Evolutionary conservation across 2,329 filamentous ascomycete species (phyloP), one percentile per base, ranked within the genome.

Genomic region (Penicillium sp.): DNA sequence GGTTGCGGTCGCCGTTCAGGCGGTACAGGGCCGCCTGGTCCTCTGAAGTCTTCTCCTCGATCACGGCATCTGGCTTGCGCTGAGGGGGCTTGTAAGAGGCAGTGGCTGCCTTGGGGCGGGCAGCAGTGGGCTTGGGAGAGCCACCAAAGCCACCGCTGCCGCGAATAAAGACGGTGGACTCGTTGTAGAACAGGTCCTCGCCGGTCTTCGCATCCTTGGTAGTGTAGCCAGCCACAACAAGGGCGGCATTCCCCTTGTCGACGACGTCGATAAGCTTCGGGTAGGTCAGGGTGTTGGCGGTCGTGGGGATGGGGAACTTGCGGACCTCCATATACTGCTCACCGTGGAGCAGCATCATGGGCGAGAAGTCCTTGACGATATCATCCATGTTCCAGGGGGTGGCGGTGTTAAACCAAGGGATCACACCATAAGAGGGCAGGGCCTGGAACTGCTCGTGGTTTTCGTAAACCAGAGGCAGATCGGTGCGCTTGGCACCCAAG

Each of bases 321-420:
- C 84, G 82, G 60, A 98, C 79, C 71, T 98, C 93, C 50, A 98
- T 87, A 72, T 90, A 98, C 70, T 98, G 93, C 76, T 98, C 93
- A 63, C 93, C 93, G 73, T 98, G 93, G 16, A 98, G 84, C 35
- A 98, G 81, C 89, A 96, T 96, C 88, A 95, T 96, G 47, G 90
- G 91, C 25, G 81, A 88, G 76, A 96, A 98, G 77, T 97, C 94
- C 65, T 90, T 89, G 18, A 97, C 85, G 47, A 98, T 79, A 41
- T 90, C 81, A 60, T 82, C 80, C 58, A 93, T 78, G 67, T 76
- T 81, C 74, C 86, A 97, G 18, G 91, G 87, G 46, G 82, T 74
- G 53, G 86, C 77, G 45, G 88, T 84, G 70, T 85, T 85, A 73
- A 97, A 96, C 58, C 83, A 86, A n/a, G 93, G 93, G 57, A 98